These are phyloP conservation scores for Wickerhamomyces subpelliculosus DNA, from an alignment of 805 yeast species.

Conservation along the genomic window DNA sequence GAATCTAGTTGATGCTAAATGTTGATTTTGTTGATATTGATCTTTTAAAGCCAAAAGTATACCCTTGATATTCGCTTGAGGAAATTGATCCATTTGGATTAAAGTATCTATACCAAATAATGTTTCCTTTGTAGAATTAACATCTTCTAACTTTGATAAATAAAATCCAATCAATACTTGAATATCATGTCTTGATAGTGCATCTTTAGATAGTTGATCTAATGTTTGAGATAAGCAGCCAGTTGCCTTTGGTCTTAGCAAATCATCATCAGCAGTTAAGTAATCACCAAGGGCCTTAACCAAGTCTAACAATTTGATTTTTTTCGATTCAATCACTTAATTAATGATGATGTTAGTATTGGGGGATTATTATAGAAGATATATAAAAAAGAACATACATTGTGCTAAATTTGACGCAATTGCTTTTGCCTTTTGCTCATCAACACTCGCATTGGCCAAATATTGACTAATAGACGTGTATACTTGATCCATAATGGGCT, in stretches of 20 bases:
- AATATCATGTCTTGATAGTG: constrained; percentile 32
- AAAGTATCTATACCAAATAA: constrained; percentile 48
- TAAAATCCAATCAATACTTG: constrained; percentile 44
- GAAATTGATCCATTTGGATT: constrained; percentile 44
- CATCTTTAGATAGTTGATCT: constrained; percentile 19
- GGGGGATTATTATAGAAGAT: too few species aligned
- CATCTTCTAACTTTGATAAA: constrained; percentile 61
- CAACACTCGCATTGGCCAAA: not conserved
- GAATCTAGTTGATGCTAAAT: constrained; percentile 57
- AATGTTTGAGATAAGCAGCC: constrained; percentile 35
- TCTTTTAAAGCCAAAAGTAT: constrained; percentile 31
- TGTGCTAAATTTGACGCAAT: not conserved
- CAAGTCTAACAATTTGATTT: constrained; percentile 39
- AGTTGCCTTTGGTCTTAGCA: constrained; percentile 43
- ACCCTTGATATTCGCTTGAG: constrained; percentile 24
- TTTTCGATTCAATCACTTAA: constrained; percentile 20
- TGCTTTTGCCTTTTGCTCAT: not conserved
- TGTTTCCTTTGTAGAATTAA: constrained; percentile 42
- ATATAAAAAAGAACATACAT: not conserved
- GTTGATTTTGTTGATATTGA: constrained; percentile 47
- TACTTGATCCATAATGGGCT: not conserved
- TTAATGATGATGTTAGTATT: not conserved
- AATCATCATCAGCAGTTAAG: constrained; percentile 52
- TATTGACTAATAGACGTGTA: not conserved
- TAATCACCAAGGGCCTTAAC: constrained; percentile 54